Percentiles rank a stretch among this genome's conserved stretches.
These are phyloP conservation scores for Globisporangium abappressorium DNA, from an alignment of 352 stramenopile species.

Conservation along the genomic window DNA sequence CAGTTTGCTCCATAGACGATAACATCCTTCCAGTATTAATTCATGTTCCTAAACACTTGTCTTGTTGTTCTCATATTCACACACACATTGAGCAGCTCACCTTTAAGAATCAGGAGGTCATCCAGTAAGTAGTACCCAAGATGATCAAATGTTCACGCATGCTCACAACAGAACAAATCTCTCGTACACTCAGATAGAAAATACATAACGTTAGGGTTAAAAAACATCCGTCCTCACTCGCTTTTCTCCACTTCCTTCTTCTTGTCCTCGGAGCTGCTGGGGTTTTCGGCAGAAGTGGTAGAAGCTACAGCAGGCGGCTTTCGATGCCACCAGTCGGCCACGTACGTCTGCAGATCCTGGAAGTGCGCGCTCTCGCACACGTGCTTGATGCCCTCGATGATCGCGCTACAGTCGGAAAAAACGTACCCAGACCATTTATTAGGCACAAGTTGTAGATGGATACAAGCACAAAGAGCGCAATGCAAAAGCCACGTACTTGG, in stretches of 20 bases:
- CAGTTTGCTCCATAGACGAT: constrained; percentile 5
- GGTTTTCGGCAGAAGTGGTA: background rate
- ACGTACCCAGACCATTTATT: too few relatives aligned
- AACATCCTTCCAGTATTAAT: background rate
- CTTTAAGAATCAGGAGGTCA: too few relatives aligned
- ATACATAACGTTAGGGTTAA: background rate
- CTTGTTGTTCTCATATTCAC: too few relatives aligned
- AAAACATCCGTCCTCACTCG: background rate
- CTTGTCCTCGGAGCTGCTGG: background rate
- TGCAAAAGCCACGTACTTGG: constrained; percentile 27
- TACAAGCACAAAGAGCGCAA: background rate
- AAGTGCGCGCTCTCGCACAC: constrained; percentile 54
- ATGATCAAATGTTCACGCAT: background rate
- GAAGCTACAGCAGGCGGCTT: background rate
- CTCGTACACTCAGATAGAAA: background rate
- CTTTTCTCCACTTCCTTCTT: background rate
- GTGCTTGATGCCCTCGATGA: constrained; percentile 53
- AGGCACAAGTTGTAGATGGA: too few relatives aligned
- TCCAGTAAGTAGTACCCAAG: background rate
- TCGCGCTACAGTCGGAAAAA: constrained; percentile 25
- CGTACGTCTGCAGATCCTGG: constrained; percentile 36
- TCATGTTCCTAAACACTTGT: background rate
- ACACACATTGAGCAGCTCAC: too few relatives aligned
- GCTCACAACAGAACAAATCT: background rate
- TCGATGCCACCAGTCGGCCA: constrained; percentile 46